phyloP scores from a whole-genome alignment of 208 protist genomes.

The Crithidia bombi region DNA sequence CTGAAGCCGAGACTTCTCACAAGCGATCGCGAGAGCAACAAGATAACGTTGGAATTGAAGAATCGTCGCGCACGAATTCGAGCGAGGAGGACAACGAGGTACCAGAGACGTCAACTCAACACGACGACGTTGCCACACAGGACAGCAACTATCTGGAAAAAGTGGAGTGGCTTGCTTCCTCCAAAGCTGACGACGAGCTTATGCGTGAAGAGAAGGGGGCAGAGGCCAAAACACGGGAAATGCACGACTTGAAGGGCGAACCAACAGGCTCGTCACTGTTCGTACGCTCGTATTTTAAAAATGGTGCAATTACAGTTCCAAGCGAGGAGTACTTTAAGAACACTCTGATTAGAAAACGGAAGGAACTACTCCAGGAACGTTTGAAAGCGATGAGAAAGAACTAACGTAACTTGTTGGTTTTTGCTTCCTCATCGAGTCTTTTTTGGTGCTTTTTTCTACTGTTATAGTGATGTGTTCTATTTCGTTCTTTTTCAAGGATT shows the following conservation, averaged over 20 bases:
- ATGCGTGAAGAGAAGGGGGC: conserved; percentile 37
- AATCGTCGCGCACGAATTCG: not conserved
- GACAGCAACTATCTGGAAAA: conserved; percentile 22
- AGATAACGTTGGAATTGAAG: not conserved
- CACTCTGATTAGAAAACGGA: conserved; percentile 37
- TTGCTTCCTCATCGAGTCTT: not conserved
- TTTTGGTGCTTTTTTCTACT: not conserved
- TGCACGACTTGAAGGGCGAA: not conserved
- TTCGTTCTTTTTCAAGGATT: too few relatives aligned
- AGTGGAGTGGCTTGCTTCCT: conserved; percentile 34
- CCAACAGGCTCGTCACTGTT: not conserved
- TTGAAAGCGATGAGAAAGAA: conserved; percentile 25
- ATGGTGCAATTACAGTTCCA: conserved; percentile 45
- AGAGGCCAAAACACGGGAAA: conserved; percentile 22
- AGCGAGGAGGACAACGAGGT: conserved; percentile 8
- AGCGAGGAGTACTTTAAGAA: conserved; percentile 59
- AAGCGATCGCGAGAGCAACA: conserved; percentile 29
- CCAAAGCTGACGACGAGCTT: conserved; percentile 30
- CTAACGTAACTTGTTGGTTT: not conserved
- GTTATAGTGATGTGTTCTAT: not conserved
- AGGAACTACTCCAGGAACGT: conserved; percentile 46
- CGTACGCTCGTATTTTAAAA: conserved; percentile 32
- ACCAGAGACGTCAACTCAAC: not conserved
- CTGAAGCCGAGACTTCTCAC: conserved; percentile 43
- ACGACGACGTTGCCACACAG: conserved; percentile 1